Evolutionary conservation across 371 early-diverging fungal genomes (phyloP), one percentile per base, ranked within the genome.

Genomic region (Apophysomyces ossiformis): DNA sequence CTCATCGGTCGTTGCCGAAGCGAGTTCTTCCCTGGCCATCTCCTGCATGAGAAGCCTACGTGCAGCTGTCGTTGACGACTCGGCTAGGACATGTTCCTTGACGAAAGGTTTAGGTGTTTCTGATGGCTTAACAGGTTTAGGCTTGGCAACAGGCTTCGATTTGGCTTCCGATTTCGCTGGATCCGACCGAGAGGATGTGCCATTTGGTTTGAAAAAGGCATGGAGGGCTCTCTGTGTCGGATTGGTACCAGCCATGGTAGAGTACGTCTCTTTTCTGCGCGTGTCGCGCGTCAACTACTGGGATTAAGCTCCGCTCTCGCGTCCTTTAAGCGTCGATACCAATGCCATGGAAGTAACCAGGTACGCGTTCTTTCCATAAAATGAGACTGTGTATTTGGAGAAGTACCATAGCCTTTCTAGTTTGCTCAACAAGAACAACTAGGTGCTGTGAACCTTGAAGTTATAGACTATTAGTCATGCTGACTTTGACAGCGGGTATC

Each of bases 71-170:
- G 54, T 50, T 26, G 54, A 50, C 9, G 54, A 50, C 11, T 50
- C 54, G 6, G 54, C 54, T 21, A 50, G 21, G 21, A 50, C 54
- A 50, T 50, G 54, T 50, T 50, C 54, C 54, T 50, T 50, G 8
- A 21, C 7, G 21, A 50, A 50, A 18, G 54, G 21, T 5, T 16
- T 16, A 5, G 8, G n/a, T 11, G 54, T 1, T 21, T 21, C 18
- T 18, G 8, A 5, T 50, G 54, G 18, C 54, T 50, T 50, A 16
- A 11, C 21, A 45, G 46, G 46, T 45, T 45, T 45, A 13, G 54
- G 54, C 7, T 50, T 50, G n/a, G 9, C 54, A 21, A 32, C 21
- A 7, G 41, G 41, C 13, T 8, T 41, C 13, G 41, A 2, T 41
- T 41, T 41, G 41, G 41, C 41, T 41, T 41, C 13, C 5, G 41